Base-by-base conservation (phyloP, 139 green algal genomes). In the Diplosphaera chodatii region DNA sequence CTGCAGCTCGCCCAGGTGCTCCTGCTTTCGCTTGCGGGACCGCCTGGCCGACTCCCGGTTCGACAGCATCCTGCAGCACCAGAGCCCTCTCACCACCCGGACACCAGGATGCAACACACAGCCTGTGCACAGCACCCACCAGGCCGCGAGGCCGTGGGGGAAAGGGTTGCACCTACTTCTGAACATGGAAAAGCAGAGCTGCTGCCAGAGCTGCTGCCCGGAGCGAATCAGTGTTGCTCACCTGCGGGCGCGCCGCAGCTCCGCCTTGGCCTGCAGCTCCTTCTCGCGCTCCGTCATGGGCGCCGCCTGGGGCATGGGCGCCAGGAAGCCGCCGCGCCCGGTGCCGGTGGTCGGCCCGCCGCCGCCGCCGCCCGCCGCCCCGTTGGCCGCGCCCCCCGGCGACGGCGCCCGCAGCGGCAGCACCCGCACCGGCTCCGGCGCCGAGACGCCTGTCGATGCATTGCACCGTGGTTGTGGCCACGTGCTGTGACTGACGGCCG, bases 21-120 rank as follows among this genome's bases (percentile, higher is more conserved):
- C 90, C 83, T 97, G 92, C 77, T 95, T 95, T 25, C 92, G 77
- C 64, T 83, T 81, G 1, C 92, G 71, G 0, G 89, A 95, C 15
- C 92, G 81, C 32, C 92, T 76, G 6, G 92, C 92, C 40, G 86
- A 94, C 80, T 97, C 92, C 2, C 92, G 81, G 69, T 97, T 97
- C 40, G 82, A 91, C 63, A 96, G 67, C 92, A 97, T 96, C 69
- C 92, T 83, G 65, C 71, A 72, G 8, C 25, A n/a, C n/a, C n/a
- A n/a, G n/a, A n/a, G n/a, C n/a, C n/a, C n/a, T n/a, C n/a, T n/a
- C n/a, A n/a, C n/a, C n/a, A n/a, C n/a, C n/a, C n/a, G n/a, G n/a
- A n/a, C n/a, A n/a, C n/a, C n/a, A n/a, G n/a, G n/a, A n/a, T n/a
- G n/a, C n/a, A n/a, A n/a, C n/a, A n/a, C n/a, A n/a, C n/a, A n/a